These are phyloP conservation scores for Trichoderma sp. DNA, from an alignment of 2,329 filamentous ascomycete genomes.

Conservation along the genomic window DNA sequence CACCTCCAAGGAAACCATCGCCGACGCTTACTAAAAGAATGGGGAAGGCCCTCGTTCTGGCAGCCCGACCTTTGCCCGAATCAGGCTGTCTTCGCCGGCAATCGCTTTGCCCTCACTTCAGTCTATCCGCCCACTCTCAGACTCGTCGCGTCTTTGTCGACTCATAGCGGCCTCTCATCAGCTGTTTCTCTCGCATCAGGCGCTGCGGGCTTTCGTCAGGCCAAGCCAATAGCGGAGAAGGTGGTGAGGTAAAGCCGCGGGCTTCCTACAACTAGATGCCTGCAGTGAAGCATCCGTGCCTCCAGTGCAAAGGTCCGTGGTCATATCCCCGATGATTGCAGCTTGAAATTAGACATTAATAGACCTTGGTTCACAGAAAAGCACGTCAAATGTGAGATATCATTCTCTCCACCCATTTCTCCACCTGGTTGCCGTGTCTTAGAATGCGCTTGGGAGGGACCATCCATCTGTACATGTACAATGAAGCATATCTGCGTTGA, in stretches of 20 bases:
- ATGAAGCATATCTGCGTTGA: neutral
- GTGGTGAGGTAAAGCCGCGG: neutral
- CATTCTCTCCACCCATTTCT: neutral
- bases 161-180: neutral
- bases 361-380: conserved; percentile 32
- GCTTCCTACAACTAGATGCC: conserved; percentile 32
- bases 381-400: conserved; percentile 40
- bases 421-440: neutral
- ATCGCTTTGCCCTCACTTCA: neutral
- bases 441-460: neutral
- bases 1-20: conserved; percentile 13
- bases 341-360: neutral
- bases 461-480: neutral
- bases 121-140: neutral
- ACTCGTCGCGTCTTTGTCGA: neutral
- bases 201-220: neutral
- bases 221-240: neutral
- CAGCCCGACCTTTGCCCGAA: conserved; percentile 20
- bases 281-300: conserved; percentile 38
- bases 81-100: conserved; percentile 16
- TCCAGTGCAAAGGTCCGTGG: conserved; percentile 40
- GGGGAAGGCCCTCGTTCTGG: neutral
- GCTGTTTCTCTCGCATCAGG: neutral
- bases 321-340: neutral
- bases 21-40: conserved; percentile 19